These are phyloP conservation scores for Thymus mandschuricus DNA, from an alignment of 257 asterid genomes.

Conservation along the genomic window DNA sequence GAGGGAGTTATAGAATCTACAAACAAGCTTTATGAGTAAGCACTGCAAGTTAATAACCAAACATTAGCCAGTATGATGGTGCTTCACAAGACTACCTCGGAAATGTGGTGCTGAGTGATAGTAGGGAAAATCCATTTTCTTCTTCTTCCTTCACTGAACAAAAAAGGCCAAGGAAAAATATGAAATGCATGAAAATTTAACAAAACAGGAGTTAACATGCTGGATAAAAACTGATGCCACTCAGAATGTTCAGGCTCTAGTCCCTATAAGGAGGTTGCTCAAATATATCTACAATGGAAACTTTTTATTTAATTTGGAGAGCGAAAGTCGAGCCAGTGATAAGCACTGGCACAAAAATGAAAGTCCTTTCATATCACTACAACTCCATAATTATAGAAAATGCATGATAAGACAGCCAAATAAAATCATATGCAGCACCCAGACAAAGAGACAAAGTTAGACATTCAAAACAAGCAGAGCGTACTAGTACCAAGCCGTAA, in stretches of 20 bases:
- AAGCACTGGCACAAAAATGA: not conserved
- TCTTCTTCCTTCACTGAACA: conserved; percentile 89
- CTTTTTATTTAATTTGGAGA: not conserved
- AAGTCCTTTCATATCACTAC: not conserved
- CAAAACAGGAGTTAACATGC: conserved; percentile 1
- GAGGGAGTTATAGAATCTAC: no score
- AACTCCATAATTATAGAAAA: not conserved
- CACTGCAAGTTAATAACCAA: not conserved
- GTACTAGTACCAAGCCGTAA: not conserved
- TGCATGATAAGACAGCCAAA: not conserved
- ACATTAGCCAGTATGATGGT: conserved; percentile 4
- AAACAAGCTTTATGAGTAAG: no score
- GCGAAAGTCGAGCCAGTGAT: not conserved
- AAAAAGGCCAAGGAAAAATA: conserved; percentile 17
- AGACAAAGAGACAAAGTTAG: not conserved
- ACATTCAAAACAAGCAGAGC: not conserved
- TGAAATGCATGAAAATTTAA: not conserved
- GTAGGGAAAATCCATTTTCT: conserved; percentile 94
- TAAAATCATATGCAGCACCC: not conserved
- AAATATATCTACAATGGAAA: not conserved
- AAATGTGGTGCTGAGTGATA: conserved; percentile 48
- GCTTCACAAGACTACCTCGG: conserved; percentile 52
- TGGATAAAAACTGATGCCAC: not conserved
- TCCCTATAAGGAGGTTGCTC: not conserved
- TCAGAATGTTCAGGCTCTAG: not conserved